These are phyloP conservation scores for Mucor irregularis DNA, from an alignment of 371 early-diverging fungal species.

Conservation along the genomic window DNA sequence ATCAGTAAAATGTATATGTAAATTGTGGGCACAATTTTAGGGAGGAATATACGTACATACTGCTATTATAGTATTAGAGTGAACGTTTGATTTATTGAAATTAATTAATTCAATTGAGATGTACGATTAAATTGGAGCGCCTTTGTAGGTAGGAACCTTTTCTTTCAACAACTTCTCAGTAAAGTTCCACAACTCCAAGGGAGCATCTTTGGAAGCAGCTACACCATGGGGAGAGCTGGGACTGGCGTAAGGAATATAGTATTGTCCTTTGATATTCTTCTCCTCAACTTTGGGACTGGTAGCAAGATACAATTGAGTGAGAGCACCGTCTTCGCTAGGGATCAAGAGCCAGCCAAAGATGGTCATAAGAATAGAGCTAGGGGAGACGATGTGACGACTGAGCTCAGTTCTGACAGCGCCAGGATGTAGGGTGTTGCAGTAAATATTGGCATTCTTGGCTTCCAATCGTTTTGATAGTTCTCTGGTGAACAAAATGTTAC, in stretches of 20 bases:
- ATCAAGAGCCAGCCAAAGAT: conserved; percentile 17
- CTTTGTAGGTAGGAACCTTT: conserved; percentile 35
- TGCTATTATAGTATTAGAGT: too few relatives aligned
- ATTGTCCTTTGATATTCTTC: conserved; percentile 51
- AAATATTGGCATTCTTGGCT: conserved; percentile 41
- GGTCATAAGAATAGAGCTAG: background rate
- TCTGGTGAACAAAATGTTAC: conserved; percentile 44
- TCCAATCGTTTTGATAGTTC: conserved; percentile 43
- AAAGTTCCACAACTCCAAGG: conserved; percentile 37
- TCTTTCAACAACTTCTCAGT: conserved; percentile 40
- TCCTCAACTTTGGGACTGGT: conserved; percentile 63
- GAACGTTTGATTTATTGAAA: too few relatives aligned
- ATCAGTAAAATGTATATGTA: too few relatives aligned
- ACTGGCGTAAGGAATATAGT: conserved; percentile 31
- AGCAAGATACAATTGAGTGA: conserved; percentile 65
- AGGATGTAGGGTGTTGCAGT: conserved; percentile 70
- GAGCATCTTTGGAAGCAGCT: conserved; percentile 21
- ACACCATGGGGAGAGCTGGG: conserved; percentile 9
- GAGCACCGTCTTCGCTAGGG: conserved; percentile 53
- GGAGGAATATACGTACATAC: too few relatives aligned
- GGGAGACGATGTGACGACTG: conserved; percentile 29
- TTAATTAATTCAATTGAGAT: too few relatives aligned
- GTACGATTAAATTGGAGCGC: conserved; percentile 35
- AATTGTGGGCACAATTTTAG: too few relatives aligned
- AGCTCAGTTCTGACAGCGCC: conserved; percentile 64